Evolutionary conservation across 2,329 filamentous ascomycete species (phyloP).

Genomic region (Cladosporium sp.): DNA sequence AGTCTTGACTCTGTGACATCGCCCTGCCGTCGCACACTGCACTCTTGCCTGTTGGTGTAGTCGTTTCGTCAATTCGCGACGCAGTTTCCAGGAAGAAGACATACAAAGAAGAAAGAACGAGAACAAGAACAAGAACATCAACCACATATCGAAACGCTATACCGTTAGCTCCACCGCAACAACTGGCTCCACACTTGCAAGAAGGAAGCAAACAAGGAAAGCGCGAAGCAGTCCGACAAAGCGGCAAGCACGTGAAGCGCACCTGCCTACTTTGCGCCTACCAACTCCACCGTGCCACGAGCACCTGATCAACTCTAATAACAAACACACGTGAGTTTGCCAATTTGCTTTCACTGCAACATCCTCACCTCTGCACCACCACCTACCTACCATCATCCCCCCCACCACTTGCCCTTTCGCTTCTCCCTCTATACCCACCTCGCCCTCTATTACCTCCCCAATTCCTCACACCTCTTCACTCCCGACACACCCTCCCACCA

Average conservation of each 20-base stretch:
- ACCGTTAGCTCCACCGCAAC: neutral
- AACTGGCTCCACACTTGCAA: neutral
- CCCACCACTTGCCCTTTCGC: neutral
- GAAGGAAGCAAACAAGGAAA: neutral
- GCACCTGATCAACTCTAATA: neutral
- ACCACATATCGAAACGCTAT: too few relatives aligned
- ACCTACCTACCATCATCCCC: neutral
- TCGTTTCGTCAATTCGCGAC: neutral
- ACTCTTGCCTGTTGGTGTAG: too few relatives aligned
- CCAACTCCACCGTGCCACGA: neutral
- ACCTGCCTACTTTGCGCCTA: constrained; percentile 4
- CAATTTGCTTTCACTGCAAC: neutral
- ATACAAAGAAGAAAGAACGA: too few relatives aligned
- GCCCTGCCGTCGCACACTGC: constrained; percentile 1
- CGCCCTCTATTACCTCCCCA: neutral
- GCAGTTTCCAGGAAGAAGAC: neutral
- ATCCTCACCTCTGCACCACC: neutral
- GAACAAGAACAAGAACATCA: too few relatives aligned
- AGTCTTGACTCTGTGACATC: constrained; percentile 1
- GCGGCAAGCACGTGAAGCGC: constrained; percentile 1
- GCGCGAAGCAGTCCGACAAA: neutral
- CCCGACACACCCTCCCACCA: neutral
- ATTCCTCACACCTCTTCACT: neutral
- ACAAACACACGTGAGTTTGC: constrained; percentile 4
- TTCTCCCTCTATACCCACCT: neutral